These are phyloP conservation scores for Teratosphaeria viscida DNA, from an alignment of 2,329 filamentous ascomycete species.

Conservation along the genomic window DNA sequence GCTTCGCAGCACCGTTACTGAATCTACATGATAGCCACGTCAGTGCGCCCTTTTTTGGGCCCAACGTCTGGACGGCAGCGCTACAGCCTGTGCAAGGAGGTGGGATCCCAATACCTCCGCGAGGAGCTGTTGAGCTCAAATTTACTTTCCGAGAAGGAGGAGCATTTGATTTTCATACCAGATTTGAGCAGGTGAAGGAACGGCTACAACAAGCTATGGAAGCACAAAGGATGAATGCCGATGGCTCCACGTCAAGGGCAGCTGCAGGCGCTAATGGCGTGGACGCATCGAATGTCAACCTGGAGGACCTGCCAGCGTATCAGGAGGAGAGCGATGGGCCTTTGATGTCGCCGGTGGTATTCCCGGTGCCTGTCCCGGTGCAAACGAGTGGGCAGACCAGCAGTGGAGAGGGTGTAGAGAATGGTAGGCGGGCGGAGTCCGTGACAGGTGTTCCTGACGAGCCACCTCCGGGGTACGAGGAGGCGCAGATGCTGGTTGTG, in stretches of 20 bases:
- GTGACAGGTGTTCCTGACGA: conserved; percentile 47
- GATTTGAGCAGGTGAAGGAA: conserved; percentile 77
- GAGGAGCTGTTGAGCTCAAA: conserved; percentile 66
- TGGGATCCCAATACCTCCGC: conserved; percentile 61
- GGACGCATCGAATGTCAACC: conserved; percentile 55
- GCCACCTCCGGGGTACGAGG: conserved; percentile 84
- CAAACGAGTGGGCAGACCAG: conserved; percentile 14
- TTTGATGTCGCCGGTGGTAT: conserved; percentile 15
- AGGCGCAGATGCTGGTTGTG: conserved; percentile 73
- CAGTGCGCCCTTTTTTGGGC: conserved; percentile 81
- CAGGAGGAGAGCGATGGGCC: conserved; percentile 45
- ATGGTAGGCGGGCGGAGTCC: conserved; percentile 8
- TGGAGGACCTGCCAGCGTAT: conserved; percentile 84
- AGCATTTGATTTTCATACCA: conserved; percentile 79
- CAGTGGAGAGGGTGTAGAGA: conserved; percentile 13
- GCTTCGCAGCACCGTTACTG: conserved; percentile 79
- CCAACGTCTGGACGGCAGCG: conserved; percentile 77
- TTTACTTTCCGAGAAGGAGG: conserved; percentile 90
- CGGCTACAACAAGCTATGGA: conserved; percentile 72
- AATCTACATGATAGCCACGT: conserved; percentile 81
- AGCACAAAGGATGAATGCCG: conserved; percentile 42
- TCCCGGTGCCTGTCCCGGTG: conserved; percentile 29
- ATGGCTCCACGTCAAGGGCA: conserved; percentile 6
- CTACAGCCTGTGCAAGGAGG: conserved; percentile 75
- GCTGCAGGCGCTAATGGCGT: conserved; percentile 37